These are phyloP conservation scores for Chaetomiaceae sp. DNA, from an alignment of 2,329 filamentous ascomycete genomes.

Conservation along the genomic window DNA sequence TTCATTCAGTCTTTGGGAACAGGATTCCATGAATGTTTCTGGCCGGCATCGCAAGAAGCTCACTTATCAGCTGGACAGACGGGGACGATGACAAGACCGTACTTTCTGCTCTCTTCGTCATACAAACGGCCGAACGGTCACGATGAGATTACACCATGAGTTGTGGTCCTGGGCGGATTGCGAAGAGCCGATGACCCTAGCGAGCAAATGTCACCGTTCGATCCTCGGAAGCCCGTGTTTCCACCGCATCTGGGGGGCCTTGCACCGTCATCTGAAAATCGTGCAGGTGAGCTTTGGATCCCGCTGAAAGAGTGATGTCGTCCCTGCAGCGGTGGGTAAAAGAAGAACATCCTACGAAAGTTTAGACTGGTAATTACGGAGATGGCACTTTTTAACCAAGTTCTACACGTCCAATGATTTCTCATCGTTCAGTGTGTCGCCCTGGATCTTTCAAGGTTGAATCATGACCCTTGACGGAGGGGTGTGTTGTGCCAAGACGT, in stretches of 20 bases:
- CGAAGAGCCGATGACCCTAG: constrained; percentile 8
- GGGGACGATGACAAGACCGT: background rate
- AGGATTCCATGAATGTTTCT: constrained; percentile 2
- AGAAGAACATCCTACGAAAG: background rate
- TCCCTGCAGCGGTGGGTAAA: too few species aligned
- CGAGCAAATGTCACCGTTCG: constrained; percentile 10
- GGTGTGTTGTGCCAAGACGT: constrained; percentile 22
- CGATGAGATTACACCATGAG: background rate
- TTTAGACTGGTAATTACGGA: background rate
- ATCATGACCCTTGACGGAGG: too few species aligned
- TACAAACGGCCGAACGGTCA: background rate
- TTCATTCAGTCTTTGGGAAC: too few species aligned
- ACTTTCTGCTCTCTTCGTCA: background rate
- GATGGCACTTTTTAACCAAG: background rate
- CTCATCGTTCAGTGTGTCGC: too few species aligned
- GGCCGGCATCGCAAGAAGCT: background rate
- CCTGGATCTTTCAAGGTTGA: background rate
- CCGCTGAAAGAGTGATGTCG: too few species aligned
- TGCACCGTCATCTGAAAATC: background rate
- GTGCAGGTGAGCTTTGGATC: background rate
- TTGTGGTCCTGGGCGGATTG: constrained; percentile 6
- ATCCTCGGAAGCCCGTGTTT: constrained; percentile 5
- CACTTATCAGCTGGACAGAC: background rate
- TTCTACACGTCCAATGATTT: too few species aligned
- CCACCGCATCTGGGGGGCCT: background rate